Percentiles rank a stretch among this genome's conserved stretches.
Conservation (phyloP, 2,329 filamentous ascomycete species). For the Alternaria dauci region DNA sequence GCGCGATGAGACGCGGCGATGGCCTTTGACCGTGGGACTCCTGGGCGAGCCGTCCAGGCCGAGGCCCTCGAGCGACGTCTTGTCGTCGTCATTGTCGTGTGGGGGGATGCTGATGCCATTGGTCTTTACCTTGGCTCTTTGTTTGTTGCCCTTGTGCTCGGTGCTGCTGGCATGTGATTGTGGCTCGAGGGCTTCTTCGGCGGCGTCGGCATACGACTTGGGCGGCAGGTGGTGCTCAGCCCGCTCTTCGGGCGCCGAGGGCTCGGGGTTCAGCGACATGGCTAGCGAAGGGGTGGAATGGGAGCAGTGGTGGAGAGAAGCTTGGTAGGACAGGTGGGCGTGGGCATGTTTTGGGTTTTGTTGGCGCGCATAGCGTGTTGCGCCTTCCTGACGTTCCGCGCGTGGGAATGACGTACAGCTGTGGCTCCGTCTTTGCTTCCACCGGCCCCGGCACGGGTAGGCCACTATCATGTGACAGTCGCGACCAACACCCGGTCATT, state of each 20-base stretch:
- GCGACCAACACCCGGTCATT: neutral
- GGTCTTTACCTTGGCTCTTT: conserved; percentile 20
- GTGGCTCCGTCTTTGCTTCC: neutral
- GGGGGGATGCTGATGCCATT: conserved; percentile 24
- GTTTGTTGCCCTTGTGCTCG: conserved; percentile 19
- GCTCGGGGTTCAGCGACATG: conserved; percentile 55
- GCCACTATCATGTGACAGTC: neutral
- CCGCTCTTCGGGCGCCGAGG: conserved; percentile 52
- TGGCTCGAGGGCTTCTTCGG: conserved; percentile 43
- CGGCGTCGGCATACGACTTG: conserved; percentile 57
- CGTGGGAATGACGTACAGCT: conserved; percentile 29
- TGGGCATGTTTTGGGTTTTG: conserved; percentile 26
- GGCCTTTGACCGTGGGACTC: conserved; percentile 41
- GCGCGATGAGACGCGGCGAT: conserved; percentile 41
- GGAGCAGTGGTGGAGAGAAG: conserved; percentile 12
- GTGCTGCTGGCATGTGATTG: conserved; percentile 34
- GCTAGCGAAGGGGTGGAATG: conserved; percentile 17
- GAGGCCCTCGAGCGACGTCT: conserved; percentile 39
- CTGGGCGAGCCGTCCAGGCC: conserved; percentile 45
- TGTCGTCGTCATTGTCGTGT: conserved; percentile 10
- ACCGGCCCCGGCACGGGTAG: neutral
- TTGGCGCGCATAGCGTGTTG: conserved; percentile 32
- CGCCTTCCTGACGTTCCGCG: conserved; percentile 28
- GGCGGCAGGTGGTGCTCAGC: conserved; percentile 50
- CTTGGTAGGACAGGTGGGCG: conserved; percentile 1